Conservation (phyloP, 2,329 filamentous ascomycete genomes). For the Ophiocordyceps sinensis region DNA sequence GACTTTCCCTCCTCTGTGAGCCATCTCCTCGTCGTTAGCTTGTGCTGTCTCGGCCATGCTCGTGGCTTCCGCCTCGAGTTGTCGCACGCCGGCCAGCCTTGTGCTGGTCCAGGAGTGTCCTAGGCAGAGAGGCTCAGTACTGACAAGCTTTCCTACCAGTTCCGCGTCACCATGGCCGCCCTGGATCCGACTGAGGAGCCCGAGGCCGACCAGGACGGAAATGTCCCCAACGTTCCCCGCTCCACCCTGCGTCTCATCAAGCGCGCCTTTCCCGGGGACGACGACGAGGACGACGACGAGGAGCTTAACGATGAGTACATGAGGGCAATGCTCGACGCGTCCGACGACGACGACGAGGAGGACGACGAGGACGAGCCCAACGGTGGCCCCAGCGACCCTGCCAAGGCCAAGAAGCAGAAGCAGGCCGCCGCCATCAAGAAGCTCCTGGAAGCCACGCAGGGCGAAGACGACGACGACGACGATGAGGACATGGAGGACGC, state of each 20-base stretch:
- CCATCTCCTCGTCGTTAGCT: conserved; percentile 12
- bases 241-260: conserved; percentile 89
- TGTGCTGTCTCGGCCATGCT: background rate
- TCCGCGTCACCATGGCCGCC: conserved; percentile 97
- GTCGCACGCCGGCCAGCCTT: no score
- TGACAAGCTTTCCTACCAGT: conserved; percentile 38
- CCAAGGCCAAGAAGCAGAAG: conserved; percentile 78
- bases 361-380: conserved; percentile 57
- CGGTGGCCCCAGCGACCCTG: conserved; percentile 80
- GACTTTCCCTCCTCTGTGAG: conserved; percentile 76
- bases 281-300: conserved; percentile 45
- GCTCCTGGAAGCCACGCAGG: conserved; percentile 54
- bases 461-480: conserved; percentile 45
- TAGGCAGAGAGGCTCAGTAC: conserved; percentile 3
- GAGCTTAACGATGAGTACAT: conserved; percentile 56
- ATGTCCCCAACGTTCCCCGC: conserved; percentile 49
- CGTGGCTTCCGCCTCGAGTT: background rate
- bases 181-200: conserved; percentile 76
- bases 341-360: conserved; percentile 37
- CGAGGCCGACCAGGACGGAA: conserved; percentile 48
- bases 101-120: no score
- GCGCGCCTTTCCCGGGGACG: conserved; percentile 43
- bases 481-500: conserved; percentile 65
- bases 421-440: conserved; percentile 65
- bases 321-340: conserved; percentile 34